These are phyloP conservation scores for Dothidotthia symphoricarpi DNA, from an alignment of 2,329 filamentous ascomycete genomes.

Conservation along the genomic window DNA sequence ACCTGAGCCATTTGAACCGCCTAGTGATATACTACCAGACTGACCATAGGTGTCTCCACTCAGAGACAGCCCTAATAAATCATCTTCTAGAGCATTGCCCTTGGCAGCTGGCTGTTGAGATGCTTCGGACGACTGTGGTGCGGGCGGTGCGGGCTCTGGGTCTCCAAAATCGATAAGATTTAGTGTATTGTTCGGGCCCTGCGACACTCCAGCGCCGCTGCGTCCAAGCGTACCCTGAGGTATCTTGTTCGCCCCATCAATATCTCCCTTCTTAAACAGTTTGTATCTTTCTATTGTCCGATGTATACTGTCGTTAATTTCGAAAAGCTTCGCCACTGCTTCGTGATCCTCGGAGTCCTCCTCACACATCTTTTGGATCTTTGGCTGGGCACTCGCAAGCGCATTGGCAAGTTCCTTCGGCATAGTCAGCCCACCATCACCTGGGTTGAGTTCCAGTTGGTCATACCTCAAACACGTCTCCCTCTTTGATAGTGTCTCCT, in stretches of 20 bases:
- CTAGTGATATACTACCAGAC: constrained; percentile 79
- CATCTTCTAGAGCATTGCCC: constrained; percentile 75
- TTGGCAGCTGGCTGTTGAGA: constrained; percentile 50
- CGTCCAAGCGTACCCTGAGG: constrained; percentile 75
- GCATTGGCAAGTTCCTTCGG: constrained; percentile 78
- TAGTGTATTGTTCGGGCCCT: constrained; percentile 72
- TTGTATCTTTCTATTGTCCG: constrained; percentile 94
- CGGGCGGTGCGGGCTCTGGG: constrained; percentile 52
- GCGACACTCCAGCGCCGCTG: constrained; percentile 61
- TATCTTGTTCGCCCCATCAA: constrained; percentile 78
- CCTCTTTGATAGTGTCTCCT: constrained; percentile 73
- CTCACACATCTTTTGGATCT: constrained; percentile 99
- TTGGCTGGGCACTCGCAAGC: constrained; percentile 89
- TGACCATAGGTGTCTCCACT: constrained; percentile 65
- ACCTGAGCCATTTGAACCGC: constrained; percentile 46
- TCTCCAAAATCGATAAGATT: constrained; percentile 91
- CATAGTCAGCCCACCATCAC: constrained; percentile 16
- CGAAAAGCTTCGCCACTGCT: constrained; percentile 88
- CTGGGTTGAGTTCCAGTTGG: constrained; percentile 22
- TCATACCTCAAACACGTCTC: constrained; percentile 64
- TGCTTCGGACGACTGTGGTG: constrained; percentile 34
- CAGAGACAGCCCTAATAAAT: constrained; percentile 84
- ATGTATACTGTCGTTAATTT: constrained; percentile 99
- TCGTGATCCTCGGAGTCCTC: constrained; percentile 97
- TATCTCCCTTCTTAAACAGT: constrained; percentile 90